Evolutionary conservation across 2,329 filamentous ascomycete species (phyloP).

Genomic region (Beauveria rudraprayagi): DNA sequence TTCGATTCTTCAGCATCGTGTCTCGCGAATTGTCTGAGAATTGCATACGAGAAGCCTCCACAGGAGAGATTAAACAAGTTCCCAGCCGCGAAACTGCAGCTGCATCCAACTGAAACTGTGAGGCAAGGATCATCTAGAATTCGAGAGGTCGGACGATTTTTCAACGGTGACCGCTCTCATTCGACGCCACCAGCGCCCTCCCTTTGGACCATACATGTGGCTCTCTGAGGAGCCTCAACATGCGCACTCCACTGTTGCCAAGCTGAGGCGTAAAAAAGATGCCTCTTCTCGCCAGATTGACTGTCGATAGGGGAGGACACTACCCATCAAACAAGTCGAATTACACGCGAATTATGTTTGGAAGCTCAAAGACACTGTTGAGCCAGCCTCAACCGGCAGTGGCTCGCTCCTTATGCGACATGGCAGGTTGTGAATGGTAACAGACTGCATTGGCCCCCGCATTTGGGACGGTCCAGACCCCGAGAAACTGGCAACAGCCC

Average conservation of each 20-base stretch:
- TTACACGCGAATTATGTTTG: neutral
- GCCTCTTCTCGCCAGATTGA: neutral
- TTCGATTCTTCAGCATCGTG: neutral
- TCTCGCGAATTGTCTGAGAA: neutral
- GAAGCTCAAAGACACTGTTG: neutral
- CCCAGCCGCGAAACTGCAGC: neutral
- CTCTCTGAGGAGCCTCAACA: neutral
- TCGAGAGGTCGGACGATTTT: neutral
- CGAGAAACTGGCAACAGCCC: constrained; percentile 5
- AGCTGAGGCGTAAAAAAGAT: neutral
- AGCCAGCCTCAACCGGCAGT: neutral
- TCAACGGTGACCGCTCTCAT: neutral
- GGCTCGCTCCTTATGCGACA: neutral
- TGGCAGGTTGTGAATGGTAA: neutral
- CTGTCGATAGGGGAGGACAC: neutral
- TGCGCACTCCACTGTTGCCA: neutral
- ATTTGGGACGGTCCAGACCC: constrained; percentile 4
- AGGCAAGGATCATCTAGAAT: neutral
- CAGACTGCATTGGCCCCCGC: constrained; percentile 3
- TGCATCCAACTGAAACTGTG: neutral
- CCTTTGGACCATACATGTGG: neutral
- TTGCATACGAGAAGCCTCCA: neutral
- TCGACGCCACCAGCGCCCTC: neutral
- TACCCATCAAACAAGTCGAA: too few relatives aligned
- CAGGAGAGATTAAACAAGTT: neutral